phyloP scores from a whole-genome alignment of 441 rosid species.

The Cnidoscolus chayamansa region DNA sequence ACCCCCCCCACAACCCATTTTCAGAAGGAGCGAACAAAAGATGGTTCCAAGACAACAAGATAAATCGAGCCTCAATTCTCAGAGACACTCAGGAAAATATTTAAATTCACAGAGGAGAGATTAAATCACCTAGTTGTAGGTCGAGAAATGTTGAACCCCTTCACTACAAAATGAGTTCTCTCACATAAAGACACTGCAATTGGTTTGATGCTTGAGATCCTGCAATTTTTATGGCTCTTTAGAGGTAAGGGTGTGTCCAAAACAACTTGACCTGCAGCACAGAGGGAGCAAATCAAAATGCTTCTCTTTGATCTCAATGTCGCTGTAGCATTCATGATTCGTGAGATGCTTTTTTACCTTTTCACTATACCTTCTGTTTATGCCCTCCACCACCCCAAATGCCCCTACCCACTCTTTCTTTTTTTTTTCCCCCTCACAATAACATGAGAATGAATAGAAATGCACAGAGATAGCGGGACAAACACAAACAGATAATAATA shows the following conservation, averaged over 20 bases:
- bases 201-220: conserved; percentile 60
- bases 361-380: background rate
- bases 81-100: background rate
- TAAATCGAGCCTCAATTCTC: background rate
- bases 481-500: background rate
- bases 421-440: background rate
- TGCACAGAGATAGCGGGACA: background rate
- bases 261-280: conserved; percentile 65
- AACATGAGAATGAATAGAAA: background rate
- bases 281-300: conserved; percentile 15
- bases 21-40: background rate
- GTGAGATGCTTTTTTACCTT: background rate
- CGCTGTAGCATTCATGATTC: background rate
- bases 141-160: conserved; percentile 58
- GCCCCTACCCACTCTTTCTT: background rate
- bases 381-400: background rate
- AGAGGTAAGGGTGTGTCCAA: conserved; percentile 57
- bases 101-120: conserved; percentile 7
- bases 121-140: conserved; percentile 53
- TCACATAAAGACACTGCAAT: conserved; percentile 57
- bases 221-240: conserved; percentile 40
- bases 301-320: conserved; percentile 9
- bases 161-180: conserved; percentile 54
- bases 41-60: background rate
- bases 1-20: background rate